Evolutionary conservation across 1,284 basidiomycete genomes (phyloP).

Genomic region (Taiwanofungus camphoratus): DNA sequence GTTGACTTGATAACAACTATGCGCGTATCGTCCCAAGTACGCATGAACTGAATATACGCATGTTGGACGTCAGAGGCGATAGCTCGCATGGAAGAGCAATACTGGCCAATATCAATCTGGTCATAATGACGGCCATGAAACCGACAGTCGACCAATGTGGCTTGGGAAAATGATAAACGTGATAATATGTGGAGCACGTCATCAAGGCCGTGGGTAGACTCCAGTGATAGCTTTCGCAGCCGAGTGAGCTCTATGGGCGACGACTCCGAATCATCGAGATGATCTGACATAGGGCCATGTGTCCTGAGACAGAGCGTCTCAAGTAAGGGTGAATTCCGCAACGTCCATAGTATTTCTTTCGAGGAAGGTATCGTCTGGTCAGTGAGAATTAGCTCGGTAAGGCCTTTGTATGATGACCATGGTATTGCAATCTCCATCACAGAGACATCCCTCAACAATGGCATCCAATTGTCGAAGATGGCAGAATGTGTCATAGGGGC

Average conservation of each 20-base stretch:
- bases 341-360: slow-evolving; percentile 1
- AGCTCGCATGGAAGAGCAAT: neutral
- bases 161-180: neutral
- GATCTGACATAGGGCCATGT: neutral
- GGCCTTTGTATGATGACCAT: slow-evolving; percentile 1
- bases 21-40: neutral
- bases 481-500: neutral
- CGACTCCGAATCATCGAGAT: neutral
- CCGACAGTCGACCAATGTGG: neutral
- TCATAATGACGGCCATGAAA: neutral
- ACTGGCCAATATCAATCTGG: neutral
- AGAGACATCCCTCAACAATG: neutral
- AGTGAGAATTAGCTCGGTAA: neutral
- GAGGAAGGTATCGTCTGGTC: neutral
- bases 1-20: neutral
- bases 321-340: slow-evolving; percentile 1
- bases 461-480: slow-evolving; percentile 2
- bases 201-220: neutral
- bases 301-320: neutral
- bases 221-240: neutral
- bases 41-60: slow-evolving; percentile 2
- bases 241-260: neutral
- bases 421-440: neutral
- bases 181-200: slow-evolving; percentile 2
- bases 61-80: neutral